These are phyloP conservation scores for Trametes cubensis DNA, from an alignment of 768 basidiomycete species.

Conservation along the genomic window DNA sequence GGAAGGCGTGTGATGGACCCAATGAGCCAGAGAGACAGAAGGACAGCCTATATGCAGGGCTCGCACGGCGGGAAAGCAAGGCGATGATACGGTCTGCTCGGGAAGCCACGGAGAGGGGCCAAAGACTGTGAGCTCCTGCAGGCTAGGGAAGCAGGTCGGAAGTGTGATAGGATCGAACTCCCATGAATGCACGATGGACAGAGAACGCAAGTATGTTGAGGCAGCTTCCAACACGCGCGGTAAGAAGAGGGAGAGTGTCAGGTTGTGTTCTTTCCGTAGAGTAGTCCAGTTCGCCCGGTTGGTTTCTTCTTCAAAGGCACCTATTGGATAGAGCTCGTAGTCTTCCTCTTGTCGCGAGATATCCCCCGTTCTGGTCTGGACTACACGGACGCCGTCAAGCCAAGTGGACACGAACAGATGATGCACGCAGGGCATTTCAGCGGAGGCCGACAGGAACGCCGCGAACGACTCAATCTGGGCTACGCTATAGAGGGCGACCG, in stretches of 20 bases:
- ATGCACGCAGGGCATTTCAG: not conserved
- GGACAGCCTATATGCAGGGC: constrained; percentile 1
- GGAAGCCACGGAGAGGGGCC: not conserved
- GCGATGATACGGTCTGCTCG: not conserved
- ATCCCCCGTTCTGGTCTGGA: not conserved
- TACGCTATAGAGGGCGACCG: constrained; percentile 28
- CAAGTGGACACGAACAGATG: constrained; percentile 7
- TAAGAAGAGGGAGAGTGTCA: not conserved
- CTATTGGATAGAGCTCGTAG: no score
- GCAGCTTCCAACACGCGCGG: no score
- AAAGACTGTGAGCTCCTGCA: not conserved
- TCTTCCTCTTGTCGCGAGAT: no score
- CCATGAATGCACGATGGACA: no score
- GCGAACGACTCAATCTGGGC: constrained; percentile 19
- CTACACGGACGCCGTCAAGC: not conserved
- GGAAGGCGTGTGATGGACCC: not conserved
- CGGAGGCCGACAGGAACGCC: not conserved
- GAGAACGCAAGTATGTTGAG: no score
- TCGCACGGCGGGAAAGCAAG: not conserved
- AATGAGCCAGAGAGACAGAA: not conserved
- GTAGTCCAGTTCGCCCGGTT: no score
- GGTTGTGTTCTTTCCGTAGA: not conserved
- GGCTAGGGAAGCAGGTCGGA: not conserved
- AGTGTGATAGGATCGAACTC: not conserved
- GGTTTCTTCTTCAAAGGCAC: no score